Evolutionary conservation across 2,329 filamentous ascomycete species (phyloP).

Genomic region (Metarhizium album): DNA sequence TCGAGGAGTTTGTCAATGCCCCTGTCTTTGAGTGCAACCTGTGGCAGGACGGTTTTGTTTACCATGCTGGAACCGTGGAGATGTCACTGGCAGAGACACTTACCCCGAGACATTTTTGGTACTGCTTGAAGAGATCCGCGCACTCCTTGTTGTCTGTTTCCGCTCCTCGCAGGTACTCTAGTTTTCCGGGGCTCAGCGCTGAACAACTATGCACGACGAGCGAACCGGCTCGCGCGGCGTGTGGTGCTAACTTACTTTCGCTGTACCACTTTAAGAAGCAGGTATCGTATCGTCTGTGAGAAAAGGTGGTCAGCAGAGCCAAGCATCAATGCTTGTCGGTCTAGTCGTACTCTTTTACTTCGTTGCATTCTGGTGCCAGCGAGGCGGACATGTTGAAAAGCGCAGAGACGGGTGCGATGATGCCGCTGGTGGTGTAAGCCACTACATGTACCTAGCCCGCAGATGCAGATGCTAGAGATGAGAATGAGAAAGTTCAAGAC

Average conservation of each 20-base stretch:
- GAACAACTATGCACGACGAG: neutral
- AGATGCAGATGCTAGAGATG: no score
- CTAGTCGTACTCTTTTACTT: conserved; percentile 74
- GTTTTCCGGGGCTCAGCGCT: neutral
- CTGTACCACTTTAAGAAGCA: conserved; percentile 99
- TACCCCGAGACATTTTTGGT: conserved; percentile 77
- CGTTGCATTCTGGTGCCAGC: conserved; percentile 86
- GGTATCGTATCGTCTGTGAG: conserved; percentile 73
- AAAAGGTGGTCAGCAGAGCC: neutral
- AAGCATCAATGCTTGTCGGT: neutral
- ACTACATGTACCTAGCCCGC: no score
- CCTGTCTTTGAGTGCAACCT: conserved; percentile 78
- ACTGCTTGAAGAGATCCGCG: conserved; percentile 73
- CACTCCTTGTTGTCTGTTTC: conserved; percentile 78
- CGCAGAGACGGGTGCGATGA: no score
- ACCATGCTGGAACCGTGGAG: neutral
- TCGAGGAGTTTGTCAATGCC: conserved; percentile 91
- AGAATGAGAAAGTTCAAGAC: no score
- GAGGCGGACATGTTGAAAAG: conserved; percentile 64
- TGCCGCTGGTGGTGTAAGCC: no score
- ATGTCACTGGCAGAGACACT: neutral
- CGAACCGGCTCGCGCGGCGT: neutral
- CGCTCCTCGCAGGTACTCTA: conserved; percentile 82
- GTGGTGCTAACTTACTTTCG: conserved; percentile 58
- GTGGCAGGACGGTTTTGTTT: conserved; percentile 6